Conservation (phyloP, 23 red algal species). For the Gracilaria gracilis region DNA sequence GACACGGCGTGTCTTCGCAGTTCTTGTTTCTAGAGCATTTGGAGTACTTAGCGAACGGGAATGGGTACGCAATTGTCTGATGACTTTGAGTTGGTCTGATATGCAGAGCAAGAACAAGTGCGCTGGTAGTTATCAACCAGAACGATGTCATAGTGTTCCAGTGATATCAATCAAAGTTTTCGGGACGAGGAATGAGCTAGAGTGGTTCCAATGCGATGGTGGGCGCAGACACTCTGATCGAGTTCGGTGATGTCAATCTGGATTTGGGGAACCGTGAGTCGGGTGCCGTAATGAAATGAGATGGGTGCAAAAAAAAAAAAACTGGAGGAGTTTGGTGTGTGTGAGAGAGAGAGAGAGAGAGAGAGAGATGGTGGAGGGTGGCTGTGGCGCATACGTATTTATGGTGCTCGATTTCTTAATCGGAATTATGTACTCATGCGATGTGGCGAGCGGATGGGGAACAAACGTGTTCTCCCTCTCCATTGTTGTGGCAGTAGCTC, state of each 20-base stretch:
- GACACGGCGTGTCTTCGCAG: neutral
- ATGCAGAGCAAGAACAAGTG: neutral
- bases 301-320: too few species aligned
- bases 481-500: neutral
- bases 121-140: neutral
- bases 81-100: neutral
- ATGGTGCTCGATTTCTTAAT: neutral
- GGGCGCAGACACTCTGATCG: too few species aligned
- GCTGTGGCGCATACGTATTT: neutral
- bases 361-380: too few species aligned
- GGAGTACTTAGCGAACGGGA: constrained; percentile 23
- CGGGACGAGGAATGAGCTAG: neutral
- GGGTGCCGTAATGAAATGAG: too few species aligned
- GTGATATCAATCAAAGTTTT: neutral
- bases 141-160: neutral
- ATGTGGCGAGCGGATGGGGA: neutral
- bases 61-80: constrained; percentile 22
- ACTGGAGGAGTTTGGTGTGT: neutral
- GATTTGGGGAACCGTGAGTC: too few species aligned
- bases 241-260: too few species aligned
- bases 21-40: constrained; percentile 11
- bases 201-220: too few species aligned
- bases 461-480: neutral
- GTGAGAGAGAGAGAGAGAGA: too few species aligned
- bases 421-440: neutral